Evolutionary conservation across 495 filamentous ascomycete genomes (phyloP), one percentile per base, ranked within the genome.

Genomic region (Daldinia caldariorum): DNA sequence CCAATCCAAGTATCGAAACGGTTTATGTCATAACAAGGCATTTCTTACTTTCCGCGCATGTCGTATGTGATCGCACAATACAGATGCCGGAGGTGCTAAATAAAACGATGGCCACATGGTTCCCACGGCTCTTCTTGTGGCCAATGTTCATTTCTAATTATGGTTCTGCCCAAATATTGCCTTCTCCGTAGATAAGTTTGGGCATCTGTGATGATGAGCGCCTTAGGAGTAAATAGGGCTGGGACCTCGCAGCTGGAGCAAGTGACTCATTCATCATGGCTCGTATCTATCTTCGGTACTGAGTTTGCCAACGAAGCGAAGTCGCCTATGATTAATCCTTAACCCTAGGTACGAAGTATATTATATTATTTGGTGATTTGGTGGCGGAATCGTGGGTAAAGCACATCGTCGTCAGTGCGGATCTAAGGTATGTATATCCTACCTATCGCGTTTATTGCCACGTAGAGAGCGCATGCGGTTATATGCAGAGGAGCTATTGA

Each of bases 161-260:
- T 38, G 32, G 32, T 37, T n/a, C 32, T 20, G 34, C 35, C 34
- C 54, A 22, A 8, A 38, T 57, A n/a, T 34, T 7, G 32, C 32
- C 32, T 34, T 34, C 32, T 9, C 6, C 32, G 38, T 41, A 41
- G 13, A n/a, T 41, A 37, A 20, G 54, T 22, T 38, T 38, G 18
- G 35, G 54, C 32, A 57, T 57, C 54, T 57, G 34, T n/a, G 34
- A 57, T 57, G 26, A 38, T 37, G 53, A 56, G 31, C 16, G 34
- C 54, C 54, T 57, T 38, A 26, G n/a, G 8, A 57, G 18, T 51
- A 32, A 32, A 26, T 53, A 53, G 22, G 49, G 22, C 49, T 31
- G 22, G 26, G 3, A 14, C n/a, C n/a, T n/a, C n/a, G 26, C 26
- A 26, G 26, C 26, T 26, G 26, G 13, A 35, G 1, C 12, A 43